Evolutionary conservation across 208 protist genomes (phyloP).

Genomic region (Trypanosoma rangeli): DNA sequence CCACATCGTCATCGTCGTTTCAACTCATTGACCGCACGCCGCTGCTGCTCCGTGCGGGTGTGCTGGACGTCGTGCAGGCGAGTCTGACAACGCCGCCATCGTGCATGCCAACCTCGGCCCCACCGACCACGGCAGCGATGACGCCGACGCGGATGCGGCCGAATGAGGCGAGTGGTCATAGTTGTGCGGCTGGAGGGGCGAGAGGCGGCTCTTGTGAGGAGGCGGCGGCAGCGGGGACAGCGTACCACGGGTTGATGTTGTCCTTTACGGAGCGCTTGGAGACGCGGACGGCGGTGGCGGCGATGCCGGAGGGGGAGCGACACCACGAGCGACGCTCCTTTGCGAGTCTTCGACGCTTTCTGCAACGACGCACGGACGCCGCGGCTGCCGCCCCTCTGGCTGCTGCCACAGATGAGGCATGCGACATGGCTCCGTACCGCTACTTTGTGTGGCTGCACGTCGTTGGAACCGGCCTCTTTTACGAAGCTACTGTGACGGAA

Average conservation of each 20-base stretch:
- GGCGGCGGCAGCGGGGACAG: background rate
- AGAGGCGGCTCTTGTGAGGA: no score
- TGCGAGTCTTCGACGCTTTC: conserved; percentile 19
- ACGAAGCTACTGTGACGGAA: conserved; percentile 19
- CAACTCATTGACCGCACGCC: conserved; percentile 10
- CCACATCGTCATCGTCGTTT: no score
- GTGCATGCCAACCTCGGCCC: background rate
- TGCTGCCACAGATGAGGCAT: background rate
- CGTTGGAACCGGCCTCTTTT: conserved; percentile 16
- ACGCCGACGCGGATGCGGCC: background rate
- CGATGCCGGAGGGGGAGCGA: conserved; percentile 8
- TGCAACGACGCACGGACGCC: background rate
- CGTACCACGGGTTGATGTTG: background rate
- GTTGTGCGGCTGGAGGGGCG: background rate
- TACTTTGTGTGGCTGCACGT: conserved; percentile 29
- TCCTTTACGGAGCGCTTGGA: conserved; percentile 21
- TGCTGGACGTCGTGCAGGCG: conserved; percentile 23
- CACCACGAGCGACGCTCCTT: conserved; percentile 9
- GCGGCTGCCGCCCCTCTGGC: background rate
- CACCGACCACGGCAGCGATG: no score
- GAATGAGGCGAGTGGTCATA: background rate
- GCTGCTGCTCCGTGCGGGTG: conserved; percentile 12
- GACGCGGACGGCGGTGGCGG: background rate
- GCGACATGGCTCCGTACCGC: conserved; percentile 3
- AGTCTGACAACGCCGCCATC: conserved; percentile 9